Conservation (phyloP, 192 early-diverging fungal species). For the Jimgerdemannia lactiflua region DNA sequence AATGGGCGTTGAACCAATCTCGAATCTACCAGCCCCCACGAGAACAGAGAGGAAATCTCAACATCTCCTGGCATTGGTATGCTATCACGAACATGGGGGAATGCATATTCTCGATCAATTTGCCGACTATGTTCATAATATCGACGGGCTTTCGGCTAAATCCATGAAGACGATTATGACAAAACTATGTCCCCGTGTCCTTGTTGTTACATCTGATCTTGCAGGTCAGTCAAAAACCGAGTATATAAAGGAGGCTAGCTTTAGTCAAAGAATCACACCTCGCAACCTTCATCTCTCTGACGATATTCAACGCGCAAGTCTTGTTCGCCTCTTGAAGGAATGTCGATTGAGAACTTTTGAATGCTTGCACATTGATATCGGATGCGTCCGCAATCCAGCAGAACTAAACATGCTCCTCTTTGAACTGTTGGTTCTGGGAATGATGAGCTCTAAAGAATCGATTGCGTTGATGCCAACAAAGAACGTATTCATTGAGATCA, state of each 20-base stretch:
- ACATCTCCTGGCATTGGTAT: slow-evolving; percentile 15
- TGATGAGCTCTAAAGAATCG: not conserved
- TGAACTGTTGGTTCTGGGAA: slow-evolving; percentile 10
- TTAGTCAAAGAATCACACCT: not conserved
- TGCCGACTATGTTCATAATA: slow-evolving; percentile 9
- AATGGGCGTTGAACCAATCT: no score
- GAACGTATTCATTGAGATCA: slow-evolving; percentile 12
- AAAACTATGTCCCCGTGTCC: slow-evolving; percentile 10
- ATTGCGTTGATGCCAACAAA: slow-evolving; percentile 7
- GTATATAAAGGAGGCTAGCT: slow-evolving; percentile 7
- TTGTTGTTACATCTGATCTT: slow-evolving; percentile 8
- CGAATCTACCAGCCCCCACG: no score
- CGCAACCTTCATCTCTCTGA: slow-evolving; percentile 10
- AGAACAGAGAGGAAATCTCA: not conserved
- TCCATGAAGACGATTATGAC: slow-evolving; percentile 12
- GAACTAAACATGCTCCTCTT: slow-evolving; percentile 24
- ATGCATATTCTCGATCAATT: slow-evolving; percentile 22
- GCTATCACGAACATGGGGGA: slow-evolving; percentile 7
- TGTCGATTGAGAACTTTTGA: slow-evolving; percentile 1
- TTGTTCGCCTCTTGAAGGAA: slow-evolving; percentile 1
- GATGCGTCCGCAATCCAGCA: slow-evolving; percentile 4
- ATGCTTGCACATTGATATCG: slow-evolving; percentile 16
- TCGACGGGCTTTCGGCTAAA: slow-evolving; percentile 1
- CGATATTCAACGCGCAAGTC: not conserved
- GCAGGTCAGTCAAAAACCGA: slow-evolving; percentile 17